Evolutionary conservation across 164 flowering plant genomes (phyloP).

Genomic region (Magnolia officinalis): DNA sequence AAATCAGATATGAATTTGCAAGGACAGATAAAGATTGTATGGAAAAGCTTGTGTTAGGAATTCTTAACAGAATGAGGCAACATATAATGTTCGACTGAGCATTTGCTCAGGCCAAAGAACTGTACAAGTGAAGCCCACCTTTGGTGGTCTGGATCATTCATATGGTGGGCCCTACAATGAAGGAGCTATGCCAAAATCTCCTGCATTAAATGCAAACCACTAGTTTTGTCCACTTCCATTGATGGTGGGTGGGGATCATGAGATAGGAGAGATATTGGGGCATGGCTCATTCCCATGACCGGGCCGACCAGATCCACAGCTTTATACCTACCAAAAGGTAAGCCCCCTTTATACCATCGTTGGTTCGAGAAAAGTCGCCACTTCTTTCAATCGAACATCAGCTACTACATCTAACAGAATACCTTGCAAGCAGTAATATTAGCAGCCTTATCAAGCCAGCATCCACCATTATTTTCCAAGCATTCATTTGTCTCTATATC

Average conservation of each 20-base stretch:
- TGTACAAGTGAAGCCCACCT: neutral
- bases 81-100: neutral
- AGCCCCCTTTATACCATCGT: neutral
- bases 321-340: neutral
- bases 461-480: constrained; percentile 82
- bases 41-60: neutral
- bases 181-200: neutral
- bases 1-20: neutral
- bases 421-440: constrained; percentile 92
- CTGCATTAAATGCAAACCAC: neutral
- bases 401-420: constrained; percentile 4
- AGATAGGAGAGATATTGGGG: neutral
- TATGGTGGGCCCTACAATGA: neutral
- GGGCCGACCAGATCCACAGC: neutral
- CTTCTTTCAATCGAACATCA: neutral
- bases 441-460: constrained; percentile 77
- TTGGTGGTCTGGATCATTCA: neutral
- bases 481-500: constrained; percentile 91
- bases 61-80: constrained; percentile 1
- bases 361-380: neutral
- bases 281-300: neutral
- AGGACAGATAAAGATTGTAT: neutral
- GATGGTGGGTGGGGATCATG: neutral
- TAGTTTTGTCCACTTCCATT: neutral
- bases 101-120: neutral